These are phyloP conservation scores for Citrus sp. DNA, from an alignment of 345 rosid species.

Conservation along the genomic window DNA sequence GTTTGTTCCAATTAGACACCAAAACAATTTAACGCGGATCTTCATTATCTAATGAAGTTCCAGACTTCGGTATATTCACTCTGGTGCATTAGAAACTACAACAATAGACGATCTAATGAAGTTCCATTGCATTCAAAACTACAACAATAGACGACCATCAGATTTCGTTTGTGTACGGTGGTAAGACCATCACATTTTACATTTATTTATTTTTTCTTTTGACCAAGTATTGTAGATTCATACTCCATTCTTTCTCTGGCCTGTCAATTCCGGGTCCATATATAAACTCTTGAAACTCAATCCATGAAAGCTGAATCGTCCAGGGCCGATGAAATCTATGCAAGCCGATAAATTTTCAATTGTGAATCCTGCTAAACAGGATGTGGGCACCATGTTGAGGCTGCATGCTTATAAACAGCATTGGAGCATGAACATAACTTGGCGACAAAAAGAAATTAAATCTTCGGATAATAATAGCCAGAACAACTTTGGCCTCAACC, in stretches of 20 bases:
- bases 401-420: slow-evolving; percentile 41
- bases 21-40: neutral
- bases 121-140: too few relatives aligned
- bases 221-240: too few relatives aligned
- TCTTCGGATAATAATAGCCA: slow-evolving; percentile 51
- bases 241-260: neutral
- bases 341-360: neutral
- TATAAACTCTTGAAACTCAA: neutral
- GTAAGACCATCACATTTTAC: too few relatives aligned
- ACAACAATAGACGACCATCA: too few relatives aligned
- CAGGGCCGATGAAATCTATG: neutral
- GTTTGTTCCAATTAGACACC: neutral
- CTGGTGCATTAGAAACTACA: too few relatives aligned
- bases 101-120: too few relatives aligned
- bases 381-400: slow-evolving; percentile 75
- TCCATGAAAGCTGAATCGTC: neutral
- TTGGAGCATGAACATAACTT: slow-evolving; percentile 71
- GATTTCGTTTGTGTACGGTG: too few relatives aligned
- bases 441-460: slow-evolving; percentile 50
- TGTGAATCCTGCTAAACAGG: slow-evolving; percentile 41
- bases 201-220: too few relatives aligned
- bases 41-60: neutral
- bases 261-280: neutral
- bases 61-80: neutral
- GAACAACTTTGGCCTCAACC: slow-evolving; percentile 48